Base-by-base conservation (phyloP, 2,329 filamentous ascomycete genomes). In the Macrophomina tecta region DNA sequence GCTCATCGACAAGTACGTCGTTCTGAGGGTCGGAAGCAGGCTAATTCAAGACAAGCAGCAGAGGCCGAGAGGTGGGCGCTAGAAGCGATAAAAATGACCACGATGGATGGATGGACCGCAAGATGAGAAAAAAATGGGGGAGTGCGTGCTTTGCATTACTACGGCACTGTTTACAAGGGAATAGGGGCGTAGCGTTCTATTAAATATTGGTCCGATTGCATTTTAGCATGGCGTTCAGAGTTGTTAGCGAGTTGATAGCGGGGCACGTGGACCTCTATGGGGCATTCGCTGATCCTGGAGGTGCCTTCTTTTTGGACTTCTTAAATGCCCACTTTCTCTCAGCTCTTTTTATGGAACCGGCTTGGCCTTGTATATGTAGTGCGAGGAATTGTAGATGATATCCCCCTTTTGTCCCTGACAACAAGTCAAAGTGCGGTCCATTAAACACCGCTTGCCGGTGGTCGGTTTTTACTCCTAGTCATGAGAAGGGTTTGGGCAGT, bases 1-100 rank as follows among this genome's bases (percentile, higher is more conserved):
- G 1, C 78, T 78, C 55, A 67, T 72, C 30, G 75, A 71, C 9
- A 77, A 77, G 48, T 83, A 77, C 65, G 73, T 81, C 4, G 68
- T 62, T 23, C 67, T 78, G 30, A 55, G 34, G 23, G 64, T 36
- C 4, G 45, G 53, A 5, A 49, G 55, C 64, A 66, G 64, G 18
- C 36, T 52, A 8, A 32, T 61, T 9, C 53, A 52, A 53, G 45
- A 61, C 8, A 66, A 42, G 28, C 53, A 61, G 23, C 53, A 61
- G 34, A 64, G 61, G 18, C 61, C 61, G 16, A 64, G 49, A 23
- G 61, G 61, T 32, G 61, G 61, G 2, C 61, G 61, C n/a, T 64
- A 36, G 53, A 40, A 28, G 16, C 8, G 28, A 16, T 11, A 62
- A 38, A 12, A 38, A 49, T 36, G 45, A 49, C 6, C 4, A 28